These are phyloP conservation scores for Diaporthe australafricana DNA, from an alignment of 2,329 filamentous ascomycete species.

Conservation along the genomic window DNA sequence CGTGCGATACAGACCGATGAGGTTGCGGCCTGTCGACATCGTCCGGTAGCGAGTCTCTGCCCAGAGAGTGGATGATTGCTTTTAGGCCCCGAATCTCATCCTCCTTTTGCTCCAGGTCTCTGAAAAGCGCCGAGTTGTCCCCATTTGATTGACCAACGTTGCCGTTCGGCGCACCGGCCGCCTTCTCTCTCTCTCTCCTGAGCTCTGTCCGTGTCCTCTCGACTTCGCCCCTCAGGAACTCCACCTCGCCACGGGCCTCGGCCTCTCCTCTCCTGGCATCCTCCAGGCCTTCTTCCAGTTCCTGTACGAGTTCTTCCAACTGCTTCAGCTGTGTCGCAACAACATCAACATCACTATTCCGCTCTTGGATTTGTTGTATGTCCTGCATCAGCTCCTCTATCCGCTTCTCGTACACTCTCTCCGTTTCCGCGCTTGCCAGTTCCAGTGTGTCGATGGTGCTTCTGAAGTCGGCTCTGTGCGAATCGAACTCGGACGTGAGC, in stretches of 20 bases:
- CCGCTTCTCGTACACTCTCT: constrained; percentile 94
- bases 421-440: constrained; percentile 93
- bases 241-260: constrained; percentile 94
- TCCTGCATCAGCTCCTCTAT: constrained; percentile 89
- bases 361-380: constrained; percentile 82
- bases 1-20: constrained; percentile 51
- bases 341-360: constrained; percentile 89
- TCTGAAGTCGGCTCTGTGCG: constrained; percentile 93
- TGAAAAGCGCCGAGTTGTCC: constrained; percentile 64
- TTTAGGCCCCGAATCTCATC: constrained; percentile 98
- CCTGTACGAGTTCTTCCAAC: constrained; percentile 94
- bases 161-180: constrained; percentile 69
- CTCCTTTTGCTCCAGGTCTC: constrained; percentile 92
- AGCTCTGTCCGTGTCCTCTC: constrained; percentile 91
- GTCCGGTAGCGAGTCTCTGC: constrained; percentile 74
- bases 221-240: constrained; percentile 94
- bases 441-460: constrained; percentile 97
- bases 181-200: constrained; percentile 87
- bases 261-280: constrained; percentile 94
- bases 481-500: constrained; percentile 94
- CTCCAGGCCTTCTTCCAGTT: constrained; percentile 95
- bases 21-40: constrained; percentile 50
- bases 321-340: constrained; percentile 94
- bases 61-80: constrained; percentile 96
- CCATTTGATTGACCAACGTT: constrained; percentile 46